phyloP scores from a whole-genome alignment of 176 grass and related monocot genomes.

The Musa beccarii region DNA sequence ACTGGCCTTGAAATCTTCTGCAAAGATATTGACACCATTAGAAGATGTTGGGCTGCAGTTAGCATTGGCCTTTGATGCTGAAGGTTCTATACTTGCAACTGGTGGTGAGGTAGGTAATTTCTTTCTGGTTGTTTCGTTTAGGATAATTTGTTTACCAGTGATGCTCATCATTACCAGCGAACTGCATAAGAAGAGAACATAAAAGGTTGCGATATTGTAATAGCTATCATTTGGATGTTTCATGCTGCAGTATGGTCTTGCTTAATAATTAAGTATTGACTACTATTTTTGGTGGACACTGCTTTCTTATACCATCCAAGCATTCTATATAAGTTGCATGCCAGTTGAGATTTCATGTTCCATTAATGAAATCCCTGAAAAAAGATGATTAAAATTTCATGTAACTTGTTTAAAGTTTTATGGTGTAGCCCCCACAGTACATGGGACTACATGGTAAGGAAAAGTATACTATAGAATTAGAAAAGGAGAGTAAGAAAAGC shows the following conservation, averaged over 20 bases:
- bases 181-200: background rate
- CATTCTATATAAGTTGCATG: background rate
- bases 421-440: too few species aligned
- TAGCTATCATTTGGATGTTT: background rate
- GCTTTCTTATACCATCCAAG: background rate
- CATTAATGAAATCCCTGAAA: too few species aligned
- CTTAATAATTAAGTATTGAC: background rate
- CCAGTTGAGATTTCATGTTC: too few species aligned
- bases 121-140: background rate
- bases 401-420: too few species aligned
- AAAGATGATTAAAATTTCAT: too few species aligned
- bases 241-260: background rate
- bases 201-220: background rate
- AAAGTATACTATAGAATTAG: too few species aligned
- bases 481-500: too few species aligned
- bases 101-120: constrained; percentile 59
- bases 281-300: background rate
- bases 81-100: constrained; percentile 70
- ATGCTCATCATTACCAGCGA: too few species aligned
- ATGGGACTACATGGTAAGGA: too few species aligned
- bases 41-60: constrained; percentile 63
- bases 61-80: constrained; percentile 58
- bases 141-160: too few species aligned
- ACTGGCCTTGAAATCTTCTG: constrained; percentile 40
- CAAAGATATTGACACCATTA: constrained; percentile 39